These are phyloP conservation scores for Talaromyces trachyspermus DNA, from an alignment of 495 filamentous ascomycete species.

Conservation along the genomic window DNA sequence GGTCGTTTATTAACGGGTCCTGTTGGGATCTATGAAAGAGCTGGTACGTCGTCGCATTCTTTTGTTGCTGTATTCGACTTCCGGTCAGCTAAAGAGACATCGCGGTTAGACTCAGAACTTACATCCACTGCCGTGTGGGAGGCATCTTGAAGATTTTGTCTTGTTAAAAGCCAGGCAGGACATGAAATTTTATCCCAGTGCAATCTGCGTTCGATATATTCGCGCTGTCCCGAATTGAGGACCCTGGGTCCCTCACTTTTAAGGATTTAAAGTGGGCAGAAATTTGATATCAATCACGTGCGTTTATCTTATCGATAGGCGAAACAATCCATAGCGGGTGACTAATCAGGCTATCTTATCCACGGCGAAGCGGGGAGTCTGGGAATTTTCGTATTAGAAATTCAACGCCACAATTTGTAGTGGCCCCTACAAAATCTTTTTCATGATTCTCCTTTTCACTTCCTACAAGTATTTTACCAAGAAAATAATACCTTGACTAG, in stretches of 20 bases:
- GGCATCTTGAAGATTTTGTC: constrained; percentile 51
- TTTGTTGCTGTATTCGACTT: constrained; percentile 67
- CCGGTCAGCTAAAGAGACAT: not conserved
- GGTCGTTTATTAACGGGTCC: constrained; percentile 90
- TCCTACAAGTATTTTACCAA: too few species aligned
- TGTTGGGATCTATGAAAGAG: constrained; percentile 94
- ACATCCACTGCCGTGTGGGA: constrained; percentile 81
- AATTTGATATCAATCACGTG: constrained; percentile 35
- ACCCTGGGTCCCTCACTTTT: constrained; percentile 3
- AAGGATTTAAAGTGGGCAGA: constrained; percentile 24
- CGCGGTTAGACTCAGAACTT: constrained; percentile 25
- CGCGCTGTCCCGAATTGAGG: too few species aligned
- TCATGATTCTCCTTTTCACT: too few species aligned
- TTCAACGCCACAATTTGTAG: constrained; percentile 7
- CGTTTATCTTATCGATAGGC: constrained; percentile 9
- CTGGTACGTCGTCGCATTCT: constrained; percentile 81
- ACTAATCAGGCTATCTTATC: constrained; percentile 26
- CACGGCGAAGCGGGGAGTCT: constrained; percentile 6
- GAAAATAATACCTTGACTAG: not conserved
- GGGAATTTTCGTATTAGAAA: constrained; percentile 7
- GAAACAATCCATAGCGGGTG: constrained; percentile 12
- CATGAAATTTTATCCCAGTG: too few species aligned
- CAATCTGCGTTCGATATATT: too few species aligned
- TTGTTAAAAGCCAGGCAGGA: not conserved
- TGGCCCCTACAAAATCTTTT: too few species aligned